Evolutionary conservation across 2,329 filamentous ascomycete genomes (phyloP), one percentile per base, ranked within the genome.

Genomic region (Drechslera avenae): DNA sequence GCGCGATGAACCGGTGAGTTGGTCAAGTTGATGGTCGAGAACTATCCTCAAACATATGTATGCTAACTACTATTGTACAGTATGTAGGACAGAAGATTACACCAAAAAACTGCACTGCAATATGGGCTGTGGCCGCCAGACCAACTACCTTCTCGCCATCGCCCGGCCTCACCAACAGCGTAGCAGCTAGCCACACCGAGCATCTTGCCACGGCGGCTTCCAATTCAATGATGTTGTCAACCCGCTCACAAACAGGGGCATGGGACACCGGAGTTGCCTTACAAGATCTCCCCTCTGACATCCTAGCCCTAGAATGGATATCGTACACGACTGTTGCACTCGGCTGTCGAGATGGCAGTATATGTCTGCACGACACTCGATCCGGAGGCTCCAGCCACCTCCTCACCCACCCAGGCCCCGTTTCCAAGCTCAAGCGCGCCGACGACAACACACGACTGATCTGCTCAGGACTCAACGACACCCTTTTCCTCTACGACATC

Each of bases 291-390:
- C n/a, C 52, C 0, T 56, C 63, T 4, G 71, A 75, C 32, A 56
- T 74, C 10, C 57, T 73, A 7, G 57, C 72, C 0, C 33, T 75
- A 3, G 58, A 67, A 16, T 76, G 73, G 73, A 55, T 74, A 2
- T 63, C 58, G 1, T 54, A 59, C 9, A 69, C 55, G 6, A 64
- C 64, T 5, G 32, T 76, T 16, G 63, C 64, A 2, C 47, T 68
- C 2, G 74, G 73, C 6, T 60, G 62, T 13, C 65, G 74, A 3
- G 60, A 72, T 26, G 68, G 67, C 8, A 63, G 52, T 3, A 67
- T 78, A 3, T 54, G 58, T 14, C 56, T 74, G 28, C 67, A 71
- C 49, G 72, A 75, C 47, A 55, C 55, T 0, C 66, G 72, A 32
- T 62, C 66, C 10, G 53, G 50, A 0, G 63, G 65, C 5, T 58